Evolutionary conservation across 345 rosid species (phyloP), one percentile per base, ranked within the genome.

Genomic region (Hibiscus mutabilis): DNA sequence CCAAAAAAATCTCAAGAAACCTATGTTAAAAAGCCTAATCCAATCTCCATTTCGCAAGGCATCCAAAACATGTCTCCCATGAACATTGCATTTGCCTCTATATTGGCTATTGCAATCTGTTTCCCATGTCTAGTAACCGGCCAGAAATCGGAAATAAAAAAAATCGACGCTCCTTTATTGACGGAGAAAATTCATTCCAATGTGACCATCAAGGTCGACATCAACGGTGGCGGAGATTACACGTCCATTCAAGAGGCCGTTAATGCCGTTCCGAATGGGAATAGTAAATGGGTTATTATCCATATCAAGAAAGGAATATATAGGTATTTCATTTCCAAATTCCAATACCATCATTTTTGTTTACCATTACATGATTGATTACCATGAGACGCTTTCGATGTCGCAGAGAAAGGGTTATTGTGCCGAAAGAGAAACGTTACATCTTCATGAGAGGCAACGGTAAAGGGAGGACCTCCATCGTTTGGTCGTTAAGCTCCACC

Each of bases 361-460:
- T 33, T 1, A 33, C 37, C 1, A 33, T 33, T 33, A 33, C 35
- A 33, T 33, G 6, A 33, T 33, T 33, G 37, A 33, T 33, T 33
- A 33, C 0, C 7, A 33, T 33, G 37, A 27, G 3, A n/a, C n/a
- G n/a, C 37, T 7, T 37, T 37, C 11, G 22, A 13, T 24, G 5
- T 40, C 0, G 77, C 77, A 89, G 97, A 71, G 98, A 91, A 79
- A 94, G 85, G 82, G 85, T 91, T 33, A 84, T 80, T 60, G 77
- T 91, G 67, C 95, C 98, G 1, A 74, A 80, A 71, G 86, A 74
- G 51, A 94, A 90, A 61, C 93, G 90, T 1, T 91, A 75, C 57
- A 87, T 94, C 64, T 94, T 94, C 85, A 31, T 94, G 93, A 88
- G 98, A 82, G 98, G 98, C 49, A 91, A 94, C 25, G 98, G 98